These are phyloP conservation scores for Leccinellum rugosiceps DNA, from an alignment of 768 basidiomycete genomes.

Conservation along the genomic window DNA sequence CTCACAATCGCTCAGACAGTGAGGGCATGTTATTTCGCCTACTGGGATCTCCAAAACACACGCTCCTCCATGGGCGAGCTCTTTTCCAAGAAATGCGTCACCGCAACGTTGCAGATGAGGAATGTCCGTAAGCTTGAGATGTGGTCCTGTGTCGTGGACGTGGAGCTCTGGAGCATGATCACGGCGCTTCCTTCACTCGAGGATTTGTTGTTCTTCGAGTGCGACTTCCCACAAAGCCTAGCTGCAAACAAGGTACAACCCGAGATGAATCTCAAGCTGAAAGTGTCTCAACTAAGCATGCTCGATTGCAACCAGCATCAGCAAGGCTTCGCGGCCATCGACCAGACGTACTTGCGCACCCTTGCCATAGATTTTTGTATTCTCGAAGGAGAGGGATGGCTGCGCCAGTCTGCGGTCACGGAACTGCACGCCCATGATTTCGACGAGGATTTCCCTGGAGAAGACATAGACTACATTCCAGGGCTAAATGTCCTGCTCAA, in stretches of 20 bases:
- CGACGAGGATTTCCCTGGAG: not conserved
- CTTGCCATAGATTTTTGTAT: not conserved
- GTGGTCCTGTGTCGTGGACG: not conserved
- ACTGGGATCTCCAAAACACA: not conserved
- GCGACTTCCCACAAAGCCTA: not conserved
- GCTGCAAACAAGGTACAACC: not conserved
- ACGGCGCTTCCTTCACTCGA: not conserved
- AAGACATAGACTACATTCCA: not conserved
- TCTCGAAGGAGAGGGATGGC: not conserved
- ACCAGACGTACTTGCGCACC: not conserved
- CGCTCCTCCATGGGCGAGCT: not conserved
- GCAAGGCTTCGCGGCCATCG: not conserved
- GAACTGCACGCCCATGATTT: not conserved
- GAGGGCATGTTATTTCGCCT: not conserved
- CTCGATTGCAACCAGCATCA: not conserved
- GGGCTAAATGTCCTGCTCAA: not conserved
- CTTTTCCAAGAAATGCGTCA: not conserved
- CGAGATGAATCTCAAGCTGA: not conserved
- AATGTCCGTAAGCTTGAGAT: not conserved
- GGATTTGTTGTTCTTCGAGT: not conserved
- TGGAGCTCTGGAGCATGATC: not conserved
- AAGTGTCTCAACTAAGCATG: not conserved
- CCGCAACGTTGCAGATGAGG: not conserved
- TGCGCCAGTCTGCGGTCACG: not conserved
- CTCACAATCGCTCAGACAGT: not conserved